phyloP scores from a whole-genome alignment of 139 green algal species.

The Desmodesmus armatus region DNA sequence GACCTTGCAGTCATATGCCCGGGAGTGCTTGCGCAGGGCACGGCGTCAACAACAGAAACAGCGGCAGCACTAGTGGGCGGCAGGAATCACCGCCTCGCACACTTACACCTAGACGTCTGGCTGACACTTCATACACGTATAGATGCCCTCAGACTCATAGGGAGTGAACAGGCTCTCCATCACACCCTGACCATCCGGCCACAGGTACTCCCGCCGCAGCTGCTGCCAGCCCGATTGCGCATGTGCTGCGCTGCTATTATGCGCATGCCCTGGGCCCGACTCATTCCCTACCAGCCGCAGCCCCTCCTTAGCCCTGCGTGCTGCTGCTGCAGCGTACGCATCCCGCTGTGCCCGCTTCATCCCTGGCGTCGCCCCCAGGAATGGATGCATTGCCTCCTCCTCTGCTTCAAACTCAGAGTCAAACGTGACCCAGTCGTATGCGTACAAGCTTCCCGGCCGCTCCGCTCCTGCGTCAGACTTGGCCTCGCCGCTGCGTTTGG shows the following conservation, averaged over 20 bases:
- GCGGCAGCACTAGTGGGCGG: no score
- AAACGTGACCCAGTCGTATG: neutral
- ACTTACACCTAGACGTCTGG: no score
- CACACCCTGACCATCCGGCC: conserved; percentile 6
- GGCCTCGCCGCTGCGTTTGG: no score
- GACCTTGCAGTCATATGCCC: no score
- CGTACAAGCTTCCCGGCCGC: neutral
- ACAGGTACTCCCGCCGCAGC: neutral
- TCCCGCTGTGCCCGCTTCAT: conserved; percentile 33
- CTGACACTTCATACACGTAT: conserved; percentile 9
- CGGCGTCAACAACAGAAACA: no score
- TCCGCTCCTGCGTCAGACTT: no score
- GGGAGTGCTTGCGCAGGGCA: no score
- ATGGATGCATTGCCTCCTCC: neutral
- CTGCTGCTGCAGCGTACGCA: neutral
- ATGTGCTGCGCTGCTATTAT: no score
- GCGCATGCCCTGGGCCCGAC: no score
- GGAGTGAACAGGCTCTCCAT: conserved; percentile 38
- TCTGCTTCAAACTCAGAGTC: neutral
- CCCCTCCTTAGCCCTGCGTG: conserved; percentile 9
- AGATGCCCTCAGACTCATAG: conserved; percentile 35
- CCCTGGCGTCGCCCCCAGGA: neutral
- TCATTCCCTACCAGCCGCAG: neutral
- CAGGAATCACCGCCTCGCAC: no score
- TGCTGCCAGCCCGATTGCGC: neutral